Percentiles rank a stretch among this genome's conserved stretches.
phyloP scores from a whole-genome alignment of 306 rosid genomes.

The Sicyos baderoa region DNA sequence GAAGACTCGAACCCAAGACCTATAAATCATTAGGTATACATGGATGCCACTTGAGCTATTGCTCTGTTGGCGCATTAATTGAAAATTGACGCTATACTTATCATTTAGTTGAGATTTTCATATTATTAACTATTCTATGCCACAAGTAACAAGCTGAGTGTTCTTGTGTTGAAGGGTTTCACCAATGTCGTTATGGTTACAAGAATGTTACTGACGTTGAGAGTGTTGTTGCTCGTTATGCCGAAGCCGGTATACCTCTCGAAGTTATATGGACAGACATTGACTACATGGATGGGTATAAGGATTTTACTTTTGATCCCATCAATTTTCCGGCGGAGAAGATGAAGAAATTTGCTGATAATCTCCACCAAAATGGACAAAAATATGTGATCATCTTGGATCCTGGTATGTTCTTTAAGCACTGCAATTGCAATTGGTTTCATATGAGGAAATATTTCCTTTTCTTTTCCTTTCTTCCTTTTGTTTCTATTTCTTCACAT shows the following conservation, averaged over 20 bases:
- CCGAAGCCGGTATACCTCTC: conserved; percentile 65
- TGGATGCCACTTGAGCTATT: too few species aligned
- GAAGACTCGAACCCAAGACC: too few species aligned
- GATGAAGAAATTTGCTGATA: conserved; percentile 47
- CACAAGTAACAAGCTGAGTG: neutral
- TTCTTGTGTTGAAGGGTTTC: conserved; percentile 49
- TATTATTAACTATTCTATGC: neutral
- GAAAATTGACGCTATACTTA: neutral
- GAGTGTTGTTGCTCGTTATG: conserved; percentile 60
- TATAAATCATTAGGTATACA: too few species aligned
- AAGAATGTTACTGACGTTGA: conserved; percentile 55
- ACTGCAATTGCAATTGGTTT: neutral
- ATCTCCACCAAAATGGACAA: conserved; percentile 66
- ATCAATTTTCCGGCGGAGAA: conserved; percentile 58
- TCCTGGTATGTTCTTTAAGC: conserved; percentile 47
- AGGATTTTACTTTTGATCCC: conserved; percentile 85
- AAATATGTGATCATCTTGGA: conserved; percentile 75
- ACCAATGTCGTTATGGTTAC: conserved; percentile 80
- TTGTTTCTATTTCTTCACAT: too few species aligned
- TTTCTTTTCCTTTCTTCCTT: neutral
- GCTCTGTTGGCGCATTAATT: too few species aligned
- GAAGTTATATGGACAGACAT: conserved; percentile 95
- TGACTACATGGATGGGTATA: conserved; percentile 82
- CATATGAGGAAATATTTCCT: neutral
- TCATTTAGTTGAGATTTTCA: neutral